Conservation (phyloP, 2,329 filamentous ascomycete species). For the Dactylellina drechsleri region DNA sequence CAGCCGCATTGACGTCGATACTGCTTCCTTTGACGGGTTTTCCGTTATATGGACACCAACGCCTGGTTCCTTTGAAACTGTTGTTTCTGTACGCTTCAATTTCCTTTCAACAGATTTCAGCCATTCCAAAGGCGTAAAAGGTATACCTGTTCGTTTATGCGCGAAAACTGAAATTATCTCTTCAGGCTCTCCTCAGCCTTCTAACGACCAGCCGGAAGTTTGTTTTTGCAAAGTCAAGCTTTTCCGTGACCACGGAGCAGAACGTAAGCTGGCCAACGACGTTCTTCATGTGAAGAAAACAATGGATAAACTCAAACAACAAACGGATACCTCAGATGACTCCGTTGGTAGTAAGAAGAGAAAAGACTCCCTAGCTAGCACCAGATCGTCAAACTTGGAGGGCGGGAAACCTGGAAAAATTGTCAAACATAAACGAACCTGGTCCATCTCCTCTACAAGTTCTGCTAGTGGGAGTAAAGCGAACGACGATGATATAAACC, state of each 20-base stretch:
- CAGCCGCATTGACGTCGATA: constrained; percentile 76
- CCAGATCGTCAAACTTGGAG: constrained; percentile 61
- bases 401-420: constrained; percentile 79
- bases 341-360: constrained; percentile 72
- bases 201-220: constrained; percentile 72
- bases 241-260: constrained; percentile 93
- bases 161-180: constrained; percentile 82
- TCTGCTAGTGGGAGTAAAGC: constrained; percentile 66
- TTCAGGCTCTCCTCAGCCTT: constrained; percentile 65
- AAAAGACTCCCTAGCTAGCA: constrained; percentile 63
- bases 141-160: constrained; percentile 91
- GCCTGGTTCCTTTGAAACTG: constrained; percentile 77
- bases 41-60: constrained; percentile 87
- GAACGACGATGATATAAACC: constrained; percentile 78
- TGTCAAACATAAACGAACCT: constrained; percentile 89
- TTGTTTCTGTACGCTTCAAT: constrained; percentile 92
- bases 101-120: constrained; percentile 98
- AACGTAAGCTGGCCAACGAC: constrained; percentile 93
- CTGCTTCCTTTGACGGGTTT: constrained; percentile 90
- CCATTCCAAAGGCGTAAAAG: constrained; percentile 98
- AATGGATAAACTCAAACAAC: constrained; percentile 94
- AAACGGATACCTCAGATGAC: constrained; percentile 78
- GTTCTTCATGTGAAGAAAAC: constrained; percentile 94
- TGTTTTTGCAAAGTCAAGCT: constrained; percentile 97
- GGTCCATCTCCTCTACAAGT: constrained; percentile 88